Percentiles rank a stretch among this genome's conserved stretches.
Conservation (phyloP, 2,329 filamentous ascomycete genomes). For the Esteya vermicola region DNA sequence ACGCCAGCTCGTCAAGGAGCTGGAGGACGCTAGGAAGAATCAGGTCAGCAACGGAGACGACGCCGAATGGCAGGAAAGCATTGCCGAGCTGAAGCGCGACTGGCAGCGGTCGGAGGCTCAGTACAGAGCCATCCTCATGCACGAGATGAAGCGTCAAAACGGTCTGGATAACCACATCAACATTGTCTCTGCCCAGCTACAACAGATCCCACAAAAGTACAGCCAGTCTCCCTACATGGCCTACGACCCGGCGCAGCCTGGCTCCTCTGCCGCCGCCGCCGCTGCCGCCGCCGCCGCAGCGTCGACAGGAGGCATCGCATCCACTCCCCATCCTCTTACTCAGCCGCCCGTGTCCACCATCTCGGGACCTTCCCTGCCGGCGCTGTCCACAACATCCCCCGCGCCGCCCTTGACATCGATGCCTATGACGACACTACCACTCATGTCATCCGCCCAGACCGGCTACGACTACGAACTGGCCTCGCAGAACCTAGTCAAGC, state of each 20-base stretch:
- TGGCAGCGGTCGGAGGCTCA: slow-evolving; percentile 41
- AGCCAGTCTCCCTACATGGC: slow-evolving; percentile 27
- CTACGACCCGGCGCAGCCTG: slow-evolving; percentile 16
- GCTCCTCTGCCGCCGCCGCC: slow-evolving; percentile 18
- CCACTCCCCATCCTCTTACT: too few species aligned
- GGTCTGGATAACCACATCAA: slow-evolving; percentile 33
- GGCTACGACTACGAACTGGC: too few species aligned
- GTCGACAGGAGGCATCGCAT: too few species aligned
- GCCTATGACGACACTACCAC: too few species aligned
- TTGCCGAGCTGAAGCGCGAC: slow-evolving; percentile 36
- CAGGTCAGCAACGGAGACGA: slow-evolving; percentile 47
- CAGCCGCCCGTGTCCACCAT: too few species aligned
- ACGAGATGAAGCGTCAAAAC: slow-evolving; percentile 31
- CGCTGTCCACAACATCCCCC: too few species aligned
- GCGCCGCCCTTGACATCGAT: too few species aligned
- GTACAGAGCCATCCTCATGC: slow-evolving; percentile 33
- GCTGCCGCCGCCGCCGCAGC: too few species aligned
- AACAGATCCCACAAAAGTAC: slow-evolving; percentile 17
- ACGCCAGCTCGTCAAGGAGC: slow-evolving; percentile 54
- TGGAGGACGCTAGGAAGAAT: slow-evolving; percentile 56
- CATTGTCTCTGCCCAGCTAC: slow-evolving; percentile 31
- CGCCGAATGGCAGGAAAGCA: slow-evolving; percentile 37
- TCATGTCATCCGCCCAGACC: too few species aligned
- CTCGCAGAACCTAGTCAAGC: slow-evolving; percentile 27
- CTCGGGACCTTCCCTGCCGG: too few species aligned